phyloP scores from a whole-genome alignment of 73 alveolate genomes.

The Breviolum minutum region DNA sequence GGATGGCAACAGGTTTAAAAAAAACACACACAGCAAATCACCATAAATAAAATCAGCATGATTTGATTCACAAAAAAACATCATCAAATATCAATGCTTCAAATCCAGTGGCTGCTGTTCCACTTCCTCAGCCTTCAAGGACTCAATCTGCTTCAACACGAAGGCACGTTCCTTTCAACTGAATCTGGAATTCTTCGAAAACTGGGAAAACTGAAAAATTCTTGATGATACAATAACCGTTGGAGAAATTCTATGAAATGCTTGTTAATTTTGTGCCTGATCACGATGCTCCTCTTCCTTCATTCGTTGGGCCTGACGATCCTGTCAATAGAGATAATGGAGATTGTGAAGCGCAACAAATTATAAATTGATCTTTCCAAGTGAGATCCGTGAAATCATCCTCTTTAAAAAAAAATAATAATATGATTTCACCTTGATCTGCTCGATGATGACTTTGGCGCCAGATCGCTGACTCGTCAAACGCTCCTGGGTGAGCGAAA shows the following conservation, averaged over 20 bases:
- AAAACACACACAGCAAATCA: neutral
- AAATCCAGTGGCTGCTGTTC: constrained; percentile 55
- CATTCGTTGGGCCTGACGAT: constrained; percentile 89
- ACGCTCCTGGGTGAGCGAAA: constrained; percentile 45
- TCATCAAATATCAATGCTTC: neutral
- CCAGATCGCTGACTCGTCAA: constrained; percentile 85
- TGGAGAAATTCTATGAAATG: neutral
- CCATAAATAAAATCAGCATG: neutral
- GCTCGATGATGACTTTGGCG: constrained; percentile 94
- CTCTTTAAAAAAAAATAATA: neutral
- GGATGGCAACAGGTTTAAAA: neutral
- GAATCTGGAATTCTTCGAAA: neutral
- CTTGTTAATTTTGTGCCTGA: too few species aligned
- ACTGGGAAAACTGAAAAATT: neutral
- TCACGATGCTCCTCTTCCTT: constrained; percentile 78
- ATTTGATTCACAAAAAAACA: neutral
- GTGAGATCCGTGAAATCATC: neutral
- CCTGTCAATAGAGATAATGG: neutral
- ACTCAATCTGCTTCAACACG: constrained; percentile 89
- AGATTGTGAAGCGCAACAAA: neutral
- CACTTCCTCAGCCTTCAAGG: constrained; percentile 83
- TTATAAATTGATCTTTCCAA: neutral
- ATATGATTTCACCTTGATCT: constrained; percentile 45
- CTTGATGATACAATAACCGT: too few species aligned
- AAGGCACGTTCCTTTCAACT: constrained; percentile 68